Evolutionary conservation across 2,329 filamentous ascomycete genomes (phyloP).

Genomic region (Apiospora saccharicola): DNA sequence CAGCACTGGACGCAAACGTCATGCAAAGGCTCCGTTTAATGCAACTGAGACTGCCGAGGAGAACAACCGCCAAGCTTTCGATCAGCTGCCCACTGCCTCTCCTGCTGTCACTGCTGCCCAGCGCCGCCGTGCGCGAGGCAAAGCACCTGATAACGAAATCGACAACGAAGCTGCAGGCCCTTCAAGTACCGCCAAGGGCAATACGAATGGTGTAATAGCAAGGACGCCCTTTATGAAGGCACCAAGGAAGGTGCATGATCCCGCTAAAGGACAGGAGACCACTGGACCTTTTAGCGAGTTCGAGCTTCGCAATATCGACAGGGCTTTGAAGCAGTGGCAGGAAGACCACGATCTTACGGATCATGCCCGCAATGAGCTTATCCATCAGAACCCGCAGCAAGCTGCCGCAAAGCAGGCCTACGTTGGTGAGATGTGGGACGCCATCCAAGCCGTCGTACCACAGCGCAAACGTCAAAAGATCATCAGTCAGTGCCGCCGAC

Average conservation of each 20-base stretch:
- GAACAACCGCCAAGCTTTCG: slow-evolving; percentile 26
- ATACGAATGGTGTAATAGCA: not conserved
- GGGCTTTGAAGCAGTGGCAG: slow-evolving; percentile 54
- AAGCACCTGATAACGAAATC: not conserved
- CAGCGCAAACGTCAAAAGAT: slow-evolving; percentile 61
- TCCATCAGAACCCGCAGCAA: slow-evolving; percentile 41
- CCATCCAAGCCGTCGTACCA: slow-evolving; percentile 56
- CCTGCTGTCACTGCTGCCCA: slow-evolving; percentile 24
- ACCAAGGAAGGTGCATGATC: slow-evolving; percentile 24
- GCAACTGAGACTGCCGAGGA: slow-evolving; percentile 26
- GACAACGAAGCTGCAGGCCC: slow-evolving; percentile 2
- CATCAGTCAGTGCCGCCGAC: slow-evolving; percentile 64
- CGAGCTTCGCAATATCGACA: slow-evolving; percentile 51
- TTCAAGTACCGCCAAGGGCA: not conserved
- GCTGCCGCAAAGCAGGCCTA: slow-evolving; percentile 25
- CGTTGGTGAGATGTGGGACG: slow-evolving; percentile 57
- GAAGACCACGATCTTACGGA: slow-evolving; percentile 52
- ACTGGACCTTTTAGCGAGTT: slow-evolving; percentile 52
- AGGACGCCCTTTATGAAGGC: not conserved
- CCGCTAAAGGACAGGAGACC: slow-evolving; percentile 25
- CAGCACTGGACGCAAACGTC: slow-evolving; percentile 37
- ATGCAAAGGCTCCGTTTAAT: slow-evolving; percentile 38
- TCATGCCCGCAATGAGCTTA: slow-evolving; percentile 55
- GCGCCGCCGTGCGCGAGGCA: slow-evolving; percentile 29
- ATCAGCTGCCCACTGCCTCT: slow-evolving; percentile 32